phyloP scores from a whole-genome alignment of 305 asterid species.

The Nicotiana rustica region DNA sequence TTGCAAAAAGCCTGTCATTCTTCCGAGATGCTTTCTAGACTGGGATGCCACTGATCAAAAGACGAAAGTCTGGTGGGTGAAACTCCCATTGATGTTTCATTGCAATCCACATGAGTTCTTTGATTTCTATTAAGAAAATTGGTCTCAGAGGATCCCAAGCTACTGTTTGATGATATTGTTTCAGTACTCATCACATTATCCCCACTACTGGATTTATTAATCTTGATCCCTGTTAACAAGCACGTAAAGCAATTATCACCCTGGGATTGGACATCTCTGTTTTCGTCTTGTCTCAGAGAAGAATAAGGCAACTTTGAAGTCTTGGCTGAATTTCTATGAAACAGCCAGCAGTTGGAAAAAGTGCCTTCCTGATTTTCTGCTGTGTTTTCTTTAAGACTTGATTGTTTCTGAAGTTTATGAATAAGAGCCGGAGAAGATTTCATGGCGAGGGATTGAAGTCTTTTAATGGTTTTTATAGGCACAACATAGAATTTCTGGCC shows the following conservation, averaged over 20 bases:
- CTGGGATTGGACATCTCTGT: neutral
- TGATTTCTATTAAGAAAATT: neutral
- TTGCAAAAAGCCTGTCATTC: conserved; percentile 28
- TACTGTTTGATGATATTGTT: conserved; percentile 18
- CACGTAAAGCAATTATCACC: conserved; percentile 34
- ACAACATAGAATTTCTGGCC: conserved; percentile 70
- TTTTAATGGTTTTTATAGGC: conserved; percentile 61
- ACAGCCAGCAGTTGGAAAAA: conserved; percentile 24
- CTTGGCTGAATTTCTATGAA: neutral
- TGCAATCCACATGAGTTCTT: neutral
- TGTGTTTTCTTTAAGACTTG: neutral
- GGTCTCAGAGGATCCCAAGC: conserved; percentile 36
- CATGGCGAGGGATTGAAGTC: conserved; percentile 49
- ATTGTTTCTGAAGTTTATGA: conserved; percentile 27
- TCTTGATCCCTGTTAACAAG: conserved; percentile 34
- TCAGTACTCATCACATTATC: conserved; percentile 18
- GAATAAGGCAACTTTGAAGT: conserved; percentile 2
- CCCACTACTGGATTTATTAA: neutral
- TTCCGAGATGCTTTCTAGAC: conserved; percentile 41
- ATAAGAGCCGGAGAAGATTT: conserved; percentile 40
- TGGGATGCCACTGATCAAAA: conserved; percentile 46
- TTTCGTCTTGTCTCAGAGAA: neutral
- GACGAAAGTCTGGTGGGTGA: conserved; percentile 29
- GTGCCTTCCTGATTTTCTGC: neutral
- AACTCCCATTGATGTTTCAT: neutral